Base-by-base conservation (phyloP, 164 flowering plant species). In the Kalanchoe fedtschenkoi region DNA sequence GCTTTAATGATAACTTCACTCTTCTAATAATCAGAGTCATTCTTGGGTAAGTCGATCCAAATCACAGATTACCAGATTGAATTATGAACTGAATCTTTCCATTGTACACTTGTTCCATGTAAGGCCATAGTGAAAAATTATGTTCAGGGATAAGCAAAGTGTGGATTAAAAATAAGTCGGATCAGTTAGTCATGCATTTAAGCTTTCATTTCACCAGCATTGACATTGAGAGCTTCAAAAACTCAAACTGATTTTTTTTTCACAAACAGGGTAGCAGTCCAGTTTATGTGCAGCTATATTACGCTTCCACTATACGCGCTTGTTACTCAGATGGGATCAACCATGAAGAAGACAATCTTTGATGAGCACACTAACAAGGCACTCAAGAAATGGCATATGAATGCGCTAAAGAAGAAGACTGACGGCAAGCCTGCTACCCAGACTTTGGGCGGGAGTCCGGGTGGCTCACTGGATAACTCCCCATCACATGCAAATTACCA, bases 301-400 rank as follows among this genome's bases (percentile, higher is more conserved):
- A 91, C 97, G 5, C 97, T 95, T 54, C 99, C 97, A 2, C 80
- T 95, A 5, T 91, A 95, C 60, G 97, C 99, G 19, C 91, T 95
- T 22, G 89, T 95, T 32, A 87, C 99, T 51, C 99, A 95, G 96
- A 89, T 92, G 98, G 98, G 98, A 47, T 88, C 96, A 37, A 80
- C 76, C 42, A 89, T 89, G 98, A 93, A 89, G 82, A 74, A 66
- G 60, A 80, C 96, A 4, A 75, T 88, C 9, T 93, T 92, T 46
- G 98, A 93, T 19, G 96, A 89, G 22, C 85, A 89, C 68, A 89
- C 97, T 11, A 77, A 83, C 1, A 89, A 81, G 80, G 98, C 96
- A 6, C 73, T 93, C 13, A 83, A 71, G 78, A 73, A 77, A 28
- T 89, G 98, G 97, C 95, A 77, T 28, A 76, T 68, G 74, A 79